Conservation (phyloP, 352 stramenopile species). For the Phytophthora constricta region DNA sequence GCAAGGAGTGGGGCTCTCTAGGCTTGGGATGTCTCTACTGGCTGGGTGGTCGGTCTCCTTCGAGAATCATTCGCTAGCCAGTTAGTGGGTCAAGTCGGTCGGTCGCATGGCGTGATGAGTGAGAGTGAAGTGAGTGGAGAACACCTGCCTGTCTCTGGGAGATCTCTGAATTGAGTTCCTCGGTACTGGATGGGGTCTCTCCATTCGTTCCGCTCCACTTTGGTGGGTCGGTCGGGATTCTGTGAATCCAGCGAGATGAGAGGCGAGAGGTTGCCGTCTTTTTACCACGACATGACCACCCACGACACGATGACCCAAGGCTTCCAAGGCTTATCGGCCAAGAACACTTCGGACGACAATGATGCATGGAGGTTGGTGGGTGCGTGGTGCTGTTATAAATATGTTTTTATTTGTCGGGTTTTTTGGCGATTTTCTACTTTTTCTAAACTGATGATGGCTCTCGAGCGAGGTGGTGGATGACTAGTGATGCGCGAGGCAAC, state of each 20-base stretch:
- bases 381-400: conserved; percentile 50
- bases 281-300: too few relatives aligned
- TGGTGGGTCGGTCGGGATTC: background rate
- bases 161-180: too few relatives aligned
- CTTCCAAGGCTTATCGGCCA: background rate
- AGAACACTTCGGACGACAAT: background rate
- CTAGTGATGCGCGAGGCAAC: conserved; percentile 26
- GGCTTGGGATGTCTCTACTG: background rate
- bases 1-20: background rate
- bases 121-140: background rate
- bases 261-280: too few relatives aligned
- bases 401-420: conserved; percentile 63
- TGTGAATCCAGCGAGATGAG: background rate
- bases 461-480: conserved; percentile 14
- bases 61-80: background rate
- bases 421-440: conserved; percentile 72
- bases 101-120: background rate
- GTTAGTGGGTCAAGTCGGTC: background rate
- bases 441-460: conserved; percentile 52
- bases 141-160: too few relatives aligned
- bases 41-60: background rate
- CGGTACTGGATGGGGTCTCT: background rate
- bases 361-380: conserved; percentile 13
- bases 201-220: background rate
- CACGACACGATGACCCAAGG: background rate